Evolutionary conservation across 208 protist genomes (phyloP), one percentile per base, ranked within the genome.

Genomic region (Phytomonas sp.): DNA sequence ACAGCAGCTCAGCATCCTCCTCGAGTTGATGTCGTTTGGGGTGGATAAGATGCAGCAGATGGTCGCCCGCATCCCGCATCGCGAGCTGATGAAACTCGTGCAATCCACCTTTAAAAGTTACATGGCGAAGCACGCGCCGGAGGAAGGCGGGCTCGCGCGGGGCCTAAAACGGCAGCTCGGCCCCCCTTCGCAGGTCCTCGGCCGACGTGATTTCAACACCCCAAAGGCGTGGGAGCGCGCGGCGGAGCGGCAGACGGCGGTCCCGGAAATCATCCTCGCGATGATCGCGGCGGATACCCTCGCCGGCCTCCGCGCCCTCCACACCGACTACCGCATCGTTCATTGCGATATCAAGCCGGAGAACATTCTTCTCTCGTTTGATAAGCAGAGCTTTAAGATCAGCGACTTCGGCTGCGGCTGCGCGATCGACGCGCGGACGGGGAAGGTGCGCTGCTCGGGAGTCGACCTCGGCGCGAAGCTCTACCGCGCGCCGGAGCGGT

Each of bases 191-290:
- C 81, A 89, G 61, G 65, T 87, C 2, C 67, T 87, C 31, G 90
- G 90, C 17, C 78, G 90, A n/a, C 81, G 36, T 51, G 74, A 73
- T 5, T 88, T 83, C 70, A 85, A 87, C 60, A 75, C 69, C 20
- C 81, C 88, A 6, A 79, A 87, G 53, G 67, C 75, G 40, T 95
- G 90, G 88, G 87, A 95, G 66, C 80, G 33, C 11, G 73, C 97
- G 78, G 84, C 99, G 51, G 77, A 98, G 37, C 89, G 99, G 0
- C 98, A 99, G 60, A 99, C 98, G 28, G 97, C 99, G 78, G 82
- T 99, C 17, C 98, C 99, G 9, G 98, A 99, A 73, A 99, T 99
- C 92, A 96, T 99, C 61, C 87, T 99, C 20, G 99, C 99, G 65
- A 99, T 99, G 78, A 92, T 99, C 69, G 99, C 99, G 68, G 84